Conservation (phyloP, 768 basidiomycete species). For the Cyclocybe cylindracea region DNA sequence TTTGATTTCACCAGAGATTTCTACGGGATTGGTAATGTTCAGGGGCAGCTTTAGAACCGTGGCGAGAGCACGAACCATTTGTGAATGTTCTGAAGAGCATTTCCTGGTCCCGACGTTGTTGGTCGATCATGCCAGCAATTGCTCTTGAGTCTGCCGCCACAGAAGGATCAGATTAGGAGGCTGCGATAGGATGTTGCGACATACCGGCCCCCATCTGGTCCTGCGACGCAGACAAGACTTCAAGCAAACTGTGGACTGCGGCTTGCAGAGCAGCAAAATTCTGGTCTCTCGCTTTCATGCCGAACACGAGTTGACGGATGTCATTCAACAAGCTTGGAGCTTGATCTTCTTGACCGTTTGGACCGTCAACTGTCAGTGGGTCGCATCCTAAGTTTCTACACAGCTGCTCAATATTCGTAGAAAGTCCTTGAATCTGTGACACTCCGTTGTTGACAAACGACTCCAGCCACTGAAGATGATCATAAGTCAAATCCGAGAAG, state of each 20-base stretch:
- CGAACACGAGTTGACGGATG: constrained; percentile 35
- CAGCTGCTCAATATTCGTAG: constrained; percentile 60
- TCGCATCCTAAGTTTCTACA: constrained; percentile 50
- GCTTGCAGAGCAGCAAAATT: constrained; percentile 37
- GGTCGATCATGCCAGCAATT: constrained; percentile 62
- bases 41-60: not conserved
- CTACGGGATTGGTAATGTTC: constrained; percentile 32
- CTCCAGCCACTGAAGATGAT: constrained; percentile 71
- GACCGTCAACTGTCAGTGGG: not conserved
- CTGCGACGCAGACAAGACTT: constrained; percentile 25
- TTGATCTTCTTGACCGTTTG: constrained; percentile 5
- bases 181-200: constrained; percentile 4
- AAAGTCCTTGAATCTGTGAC: constrained; percentile 65
- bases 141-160: constrained; percentile 50
- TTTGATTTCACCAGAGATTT: constrained; percentile 80
- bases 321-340: constrained; percentile 31
- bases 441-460: constrained; percentile 79
- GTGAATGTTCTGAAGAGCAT: constrained; percentile 65
- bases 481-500: constrained; percentile 5
- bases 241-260: constrained; percentile 38
- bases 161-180: constrained; percentile 1
- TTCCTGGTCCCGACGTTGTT: constrained; percentile 75
- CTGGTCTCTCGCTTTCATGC: constrained; percentile 35
- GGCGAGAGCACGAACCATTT: constrained; percentile 42
- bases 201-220: constrained; percentile 23